Percentiles rank a stretch among this genome's conserved stretches.
Evolutionary conservation across 2,329 filamentous ascomycete genomes (phyloP).

Genomic region (Neofusicoccum laricinum): DNA sequence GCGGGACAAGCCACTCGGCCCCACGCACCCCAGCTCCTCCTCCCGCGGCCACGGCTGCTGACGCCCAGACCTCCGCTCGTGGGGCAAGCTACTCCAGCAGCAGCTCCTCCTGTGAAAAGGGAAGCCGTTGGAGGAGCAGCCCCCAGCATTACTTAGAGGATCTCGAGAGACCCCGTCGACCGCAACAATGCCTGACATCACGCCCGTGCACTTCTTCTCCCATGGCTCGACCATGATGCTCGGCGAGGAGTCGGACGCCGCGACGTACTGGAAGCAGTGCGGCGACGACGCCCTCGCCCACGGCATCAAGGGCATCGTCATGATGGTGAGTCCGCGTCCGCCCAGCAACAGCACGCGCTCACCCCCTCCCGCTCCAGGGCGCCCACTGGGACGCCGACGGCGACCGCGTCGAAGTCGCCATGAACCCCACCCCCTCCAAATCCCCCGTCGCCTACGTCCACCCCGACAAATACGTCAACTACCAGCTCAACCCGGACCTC

Average conservation of each 20-base stretch:
- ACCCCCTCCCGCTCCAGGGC: slow-evolving; percentile 43
- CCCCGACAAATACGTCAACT: slow-evolving; percentile 62
- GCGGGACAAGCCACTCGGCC: too few relatives aligned
- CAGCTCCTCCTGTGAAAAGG: too few relatives aligned
- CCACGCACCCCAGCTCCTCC: too few relatives aligned
- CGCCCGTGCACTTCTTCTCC: slow-evolving; percentile 65
- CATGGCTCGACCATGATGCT: slow-evolving; percentile 73
- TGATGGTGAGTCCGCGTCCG: slow-evolving; percentile 65
- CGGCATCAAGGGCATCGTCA: slow-evolving; percentile 61
- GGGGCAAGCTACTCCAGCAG: too few relatives aligned
- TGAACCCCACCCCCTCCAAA: slow-evolving; percentile 59
- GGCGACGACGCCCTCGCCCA: slow-evolving; percentile 61
- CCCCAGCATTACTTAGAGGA: too few relatives aligned
- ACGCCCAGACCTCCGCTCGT: too few relatives aligned
- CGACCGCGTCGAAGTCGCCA: slow-evolving; percentile 56
- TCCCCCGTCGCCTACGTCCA: slow-evolving; percentile 65
- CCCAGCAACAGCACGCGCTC: too few relatives aligned
- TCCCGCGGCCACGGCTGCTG: too few relatives aligned
- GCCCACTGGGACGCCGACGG: slow-evolving; percentile 63
- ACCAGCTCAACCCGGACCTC: slow-evolving; percentile 61
- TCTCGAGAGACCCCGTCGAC: too few relatives aligned
- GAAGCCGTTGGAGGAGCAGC: too few relatives aligned
- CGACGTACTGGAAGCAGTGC: slow-evolving; percentile 63
- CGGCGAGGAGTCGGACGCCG: slow-evolving; percentile 60
- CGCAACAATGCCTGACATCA: slow-evolving; percentile 23